Conservation (phyloP, 768 basidiomycete genomes). For the Agrocybe chaxingu region DNA sequence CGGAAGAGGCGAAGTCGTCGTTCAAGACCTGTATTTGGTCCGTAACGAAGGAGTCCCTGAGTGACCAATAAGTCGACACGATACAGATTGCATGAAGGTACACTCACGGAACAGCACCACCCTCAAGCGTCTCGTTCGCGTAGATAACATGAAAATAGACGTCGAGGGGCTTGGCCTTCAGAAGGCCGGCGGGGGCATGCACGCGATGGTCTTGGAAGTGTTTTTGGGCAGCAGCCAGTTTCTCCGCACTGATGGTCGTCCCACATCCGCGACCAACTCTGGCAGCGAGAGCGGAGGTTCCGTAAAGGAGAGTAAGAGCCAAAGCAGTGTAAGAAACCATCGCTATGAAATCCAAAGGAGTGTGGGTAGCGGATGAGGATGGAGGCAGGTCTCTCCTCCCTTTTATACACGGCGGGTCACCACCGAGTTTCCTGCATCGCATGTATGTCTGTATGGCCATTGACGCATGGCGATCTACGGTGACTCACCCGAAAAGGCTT, state of each 20-base stretch:
- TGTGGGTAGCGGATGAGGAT: too few species aligned
- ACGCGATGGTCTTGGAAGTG: not conserved
- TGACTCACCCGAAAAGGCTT: too few species aligned
- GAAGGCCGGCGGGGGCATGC: not conserved
- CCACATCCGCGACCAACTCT: not conserved
- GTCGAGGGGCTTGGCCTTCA: slow-evolving; percentile 12
- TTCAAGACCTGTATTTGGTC: slow-evolving; percentile 40
- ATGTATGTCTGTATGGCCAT: too few species aligned
- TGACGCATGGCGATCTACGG: too few species aligned
- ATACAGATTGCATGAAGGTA: not conserved
- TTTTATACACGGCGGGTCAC: too few species aligned
- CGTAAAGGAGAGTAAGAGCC: too few species aligned
- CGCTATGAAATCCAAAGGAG: too few species aligned
- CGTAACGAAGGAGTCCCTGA: slow-evolving; percentile 25
- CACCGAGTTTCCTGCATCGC: too few species aligned
- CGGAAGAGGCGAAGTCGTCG: slow-evolving; percentile 27
- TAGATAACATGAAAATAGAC: slow-evolving; percentile 36
- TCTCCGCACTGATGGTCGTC: not conserved
- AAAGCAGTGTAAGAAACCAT: too few species aligned
- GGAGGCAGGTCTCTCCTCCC: too few species aligned
- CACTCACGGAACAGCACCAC: slow-evolving; percentile 31
- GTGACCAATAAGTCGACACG: not conserved
- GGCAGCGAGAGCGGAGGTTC: too few species aligned
- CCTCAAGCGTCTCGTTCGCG: slow-evolving; percentile 24
- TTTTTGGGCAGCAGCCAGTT: not conserved